Conservation (phyloP, 192 early-diverging fungal genomes). For the Backusella parvicylindrica region DNA sequence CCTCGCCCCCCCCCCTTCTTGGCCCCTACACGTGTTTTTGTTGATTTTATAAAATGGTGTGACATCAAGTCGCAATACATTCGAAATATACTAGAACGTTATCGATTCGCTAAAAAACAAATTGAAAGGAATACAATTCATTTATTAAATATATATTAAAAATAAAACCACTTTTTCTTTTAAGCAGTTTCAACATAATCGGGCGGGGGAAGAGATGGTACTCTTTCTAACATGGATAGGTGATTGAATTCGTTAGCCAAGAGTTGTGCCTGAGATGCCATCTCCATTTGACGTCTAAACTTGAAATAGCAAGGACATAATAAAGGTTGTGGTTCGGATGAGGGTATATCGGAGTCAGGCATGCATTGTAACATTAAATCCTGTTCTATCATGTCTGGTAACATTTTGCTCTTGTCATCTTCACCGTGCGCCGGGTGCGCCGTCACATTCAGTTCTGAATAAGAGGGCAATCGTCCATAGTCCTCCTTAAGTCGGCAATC, state of each 20-base stretch:
- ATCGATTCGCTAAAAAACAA: background rate
- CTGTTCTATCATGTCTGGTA: background rate
- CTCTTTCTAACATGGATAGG: background rate
- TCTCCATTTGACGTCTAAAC: slow-evolving; percentile 21
- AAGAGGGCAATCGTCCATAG: slow-evolving; percentile 21
- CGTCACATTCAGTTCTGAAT: slow-evolving; percentile 18
- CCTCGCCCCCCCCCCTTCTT: background rate
- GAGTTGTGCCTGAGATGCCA: slow-evolving; percentile 9
- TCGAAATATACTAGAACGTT: background rate
- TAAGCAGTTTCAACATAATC: slow-evolving; percentile 19
- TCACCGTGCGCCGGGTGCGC: background rate
- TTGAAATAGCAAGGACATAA: slow-evolving; percentile 20
- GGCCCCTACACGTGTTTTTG: background rate
- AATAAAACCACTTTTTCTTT: background rate
- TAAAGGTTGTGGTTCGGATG: background rate
- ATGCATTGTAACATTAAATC: slow-evolving; percentile 16
- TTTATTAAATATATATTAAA: background rate
- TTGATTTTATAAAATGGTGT: background rate
- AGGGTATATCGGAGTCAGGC: slow-evolving; percentile 1
- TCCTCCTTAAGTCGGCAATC: slow-evolving; percentile 32
- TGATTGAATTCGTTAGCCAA: background rate
- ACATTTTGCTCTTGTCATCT: background rate
- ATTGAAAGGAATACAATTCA: background rate
- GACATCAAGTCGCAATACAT: background rate
- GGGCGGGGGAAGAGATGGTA: slow-evolving; percentile 22